Percentiles rank a stretch among this genome's conserved stretches.
Conservation (phyloP, 371 early-diverging fungal species). For the Rhizopus arrhizus region DNA sequence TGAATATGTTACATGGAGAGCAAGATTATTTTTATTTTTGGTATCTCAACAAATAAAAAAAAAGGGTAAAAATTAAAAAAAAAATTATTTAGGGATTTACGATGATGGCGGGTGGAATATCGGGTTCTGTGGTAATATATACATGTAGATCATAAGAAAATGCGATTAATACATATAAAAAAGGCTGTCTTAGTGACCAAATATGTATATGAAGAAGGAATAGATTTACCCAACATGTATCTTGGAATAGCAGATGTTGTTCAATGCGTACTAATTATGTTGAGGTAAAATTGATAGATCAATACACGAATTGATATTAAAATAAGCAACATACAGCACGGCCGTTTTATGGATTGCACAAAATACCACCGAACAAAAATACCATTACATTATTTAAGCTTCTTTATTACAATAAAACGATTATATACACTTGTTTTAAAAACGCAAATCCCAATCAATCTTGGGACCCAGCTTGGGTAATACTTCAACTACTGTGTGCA, state of each 20-base stretch:
- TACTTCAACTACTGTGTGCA: slow-evolving; percentile 88
- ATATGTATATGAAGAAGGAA: slow-evolving; percentile 61
- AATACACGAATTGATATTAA: neutral
- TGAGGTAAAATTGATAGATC: slow-evolving; percentile 49
- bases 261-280: slow-evolving; percentile 70
- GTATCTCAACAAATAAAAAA: slow-evolving; percentile 10
- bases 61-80: neutral
- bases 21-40: slow-evolving; percentile 69
- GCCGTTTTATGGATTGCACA: neutral
- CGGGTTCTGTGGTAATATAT: slow-evolving; percentile 65
- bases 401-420: neutral
- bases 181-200: slow-evolving; percentile 72
- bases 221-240: slow-evolving; percentile 55
- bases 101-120: slow-evolving; percentile 72
- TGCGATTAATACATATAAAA: neutral
- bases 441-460: slow-evolving; percentile 92
- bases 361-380: neutral
- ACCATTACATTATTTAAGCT: neutral
- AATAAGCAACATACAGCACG: neutral
- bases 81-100: slow-evolving; percentile 60
- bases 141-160: slow-evolving; percentile 9
- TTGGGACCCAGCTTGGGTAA: slow-evolving; percentile 87
- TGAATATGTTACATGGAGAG: slow-evolving; percentile 56
- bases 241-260: slow-evolving; percentile 64
- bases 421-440: slow-evolving; percentile 35